Conservation (phyloP, 1,284 basidiomycete genomes). For the Ceratobasidium theobromae region DNA sequence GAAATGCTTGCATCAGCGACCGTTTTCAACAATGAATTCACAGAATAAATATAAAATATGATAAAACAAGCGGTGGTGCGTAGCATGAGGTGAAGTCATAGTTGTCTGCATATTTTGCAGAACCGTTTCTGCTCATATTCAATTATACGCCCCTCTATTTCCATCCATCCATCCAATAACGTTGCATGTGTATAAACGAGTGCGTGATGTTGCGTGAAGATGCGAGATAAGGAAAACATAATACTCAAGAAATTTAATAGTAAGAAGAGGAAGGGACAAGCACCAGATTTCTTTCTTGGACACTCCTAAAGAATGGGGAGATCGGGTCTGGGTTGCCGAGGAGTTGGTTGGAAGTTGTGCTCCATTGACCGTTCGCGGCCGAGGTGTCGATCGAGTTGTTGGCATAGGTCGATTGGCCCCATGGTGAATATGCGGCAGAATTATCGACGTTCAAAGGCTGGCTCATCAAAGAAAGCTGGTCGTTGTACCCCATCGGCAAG, state of each 20-base stretch:
- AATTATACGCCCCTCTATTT: conserved; percentile 31
- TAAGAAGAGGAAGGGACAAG: conserved; percentile 37
- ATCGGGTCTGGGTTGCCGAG: conserved; percentile 46
- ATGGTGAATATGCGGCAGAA: conserved; percentile 27
- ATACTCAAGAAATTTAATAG: conserved; percentile 29
- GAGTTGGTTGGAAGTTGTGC: conserved; percentile 31
- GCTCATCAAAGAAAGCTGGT: conserved; percentile 21
- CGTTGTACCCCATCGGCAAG: conserved; percentile 28
- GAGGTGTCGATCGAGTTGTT: conserved; percentile 11
- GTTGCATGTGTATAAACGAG: conserved; percentile 29
- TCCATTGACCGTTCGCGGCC: conserved; percentile 50
- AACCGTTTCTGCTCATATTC: conserved; percentile 29
- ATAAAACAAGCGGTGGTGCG: conserved; percentile 15
- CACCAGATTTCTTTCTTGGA: conserved; percentile 56
- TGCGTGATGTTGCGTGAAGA: conserved; percentile 12
- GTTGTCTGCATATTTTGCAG: conserved; percentile 21
- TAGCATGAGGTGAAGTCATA: conserved; percentile 17
- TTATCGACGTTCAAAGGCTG: conserved; percentile 16
- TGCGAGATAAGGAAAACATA: conserved; percentile 2
- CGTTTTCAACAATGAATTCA: conserved; percentile 33
- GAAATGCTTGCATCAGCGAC: conserved; percentile 30
- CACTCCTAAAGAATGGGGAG: conserved; percentile 56
- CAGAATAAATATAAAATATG: conserved; percentile 33
- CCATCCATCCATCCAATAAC: conserved; percentile 33
- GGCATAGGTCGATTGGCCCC: conserved; percentile 15